Evolutionary conservation across 2,329 filamentous ascomycete genomes (phyloP).

Genomic region (Sclerotinia nivalis): DNA sequence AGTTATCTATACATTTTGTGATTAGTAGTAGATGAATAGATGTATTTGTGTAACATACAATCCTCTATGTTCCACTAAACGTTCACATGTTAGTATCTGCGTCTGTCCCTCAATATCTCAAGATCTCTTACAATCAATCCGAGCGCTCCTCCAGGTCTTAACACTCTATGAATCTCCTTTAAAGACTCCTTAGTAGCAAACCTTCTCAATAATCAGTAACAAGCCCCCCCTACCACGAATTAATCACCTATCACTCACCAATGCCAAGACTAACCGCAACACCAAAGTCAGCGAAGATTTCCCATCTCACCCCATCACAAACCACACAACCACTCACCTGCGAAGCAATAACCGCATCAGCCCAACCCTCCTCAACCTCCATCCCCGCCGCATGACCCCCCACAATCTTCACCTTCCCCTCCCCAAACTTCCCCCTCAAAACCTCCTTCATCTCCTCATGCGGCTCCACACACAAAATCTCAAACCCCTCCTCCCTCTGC

Average conservation of each 20-base stretch:
- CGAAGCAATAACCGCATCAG: conserved; percentile 65
- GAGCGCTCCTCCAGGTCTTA: conserved; percentile 60
- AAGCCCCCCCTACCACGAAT: neutral
- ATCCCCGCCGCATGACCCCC: conserved; percentile 61
- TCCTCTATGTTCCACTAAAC: conserved; percentile 68
- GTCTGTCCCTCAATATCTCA: neutral
- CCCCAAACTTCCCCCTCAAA: conserved; percentile 59
- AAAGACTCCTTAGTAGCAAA: conserved; percentile 66
- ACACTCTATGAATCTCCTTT: conserved; percentile 64
- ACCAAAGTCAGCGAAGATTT: conserved; percentile 22
- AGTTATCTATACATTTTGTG: conserved; percentile 55
- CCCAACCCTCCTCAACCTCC: conserved; percentile 56
- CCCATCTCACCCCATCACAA: neutral
- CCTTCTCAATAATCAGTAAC: conserved; percentile 44
- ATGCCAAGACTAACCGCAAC: conserved; percentile 50
- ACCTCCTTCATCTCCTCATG: conserved; percentile 65
- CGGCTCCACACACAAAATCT: conserved; percentile 64
- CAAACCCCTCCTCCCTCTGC: conserved; percentile 57
- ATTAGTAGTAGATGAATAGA: conserved; percentile 25
- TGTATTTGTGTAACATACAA: conserved; percentile 49
- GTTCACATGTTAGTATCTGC: conserved; percentile 10
- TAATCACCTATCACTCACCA: conserved; percentile 29
- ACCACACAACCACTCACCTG: conserved; percentile 54
- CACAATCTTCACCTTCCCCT: conserved; percentile 45
- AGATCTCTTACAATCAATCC: conserved; percentile 53